Evolutionary conservation across 495 filamentous ascomycete genomes (phyloP), one percentile per base, ranked within the genome.

Genomic region (Aspergillus biplanus): DNA sequence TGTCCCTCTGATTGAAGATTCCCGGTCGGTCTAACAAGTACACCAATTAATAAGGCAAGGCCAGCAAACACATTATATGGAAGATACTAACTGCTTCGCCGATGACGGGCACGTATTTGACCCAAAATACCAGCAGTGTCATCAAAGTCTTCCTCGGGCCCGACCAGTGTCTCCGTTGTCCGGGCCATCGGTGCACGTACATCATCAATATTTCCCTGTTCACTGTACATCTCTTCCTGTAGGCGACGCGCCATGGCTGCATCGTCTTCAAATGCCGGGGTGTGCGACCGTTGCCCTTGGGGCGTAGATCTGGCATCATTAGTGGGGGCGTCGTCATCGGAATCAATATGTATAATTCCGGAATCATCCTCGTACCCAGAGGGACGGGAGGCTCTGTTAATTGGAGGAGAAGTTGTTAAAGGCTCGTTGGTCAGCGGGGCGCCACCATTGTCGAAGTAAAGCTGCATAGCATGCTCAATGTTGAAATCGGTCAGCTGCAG

Each of bases 111-210:
- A 56, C 85, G 81, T 58, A 93, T 66, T 71, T 93, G 89, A 58
- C 89, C 85, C 53, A 89, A 69, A 7, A 94, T 78, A 60, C 86
- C 83, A 35, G 84, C 81, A 75, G 88, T 82, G 55, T 88, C 82
- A 47, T 83, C 83, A 56, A 75, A 74, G 60, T 89, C 85, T 35
- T 82, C 73, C 13, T 76, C 85, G 13, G 90, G 90, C 3, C 88
- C 93, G 34, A 97, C 89, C 46, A 99, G 84, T 0, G 91, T 97
- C 76, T 98, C 96, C 18, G 90, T 95, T 15, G 89, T 96, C 62
- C 92, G 87, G 44, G 89, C 92, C 77, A 99, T 93, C 33, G 95
- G 95, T 44, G 96, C 95, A 67, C 95, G 83, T 42, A 98, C 89
- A 13, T 80, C 88, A 64, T 91, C 87, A 16, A 81, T 83, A 69